Base-by-base conservation (phyloP, 2,329 filamentous ascomycete genomes). In the Colletotrichum sp. region DNA sequence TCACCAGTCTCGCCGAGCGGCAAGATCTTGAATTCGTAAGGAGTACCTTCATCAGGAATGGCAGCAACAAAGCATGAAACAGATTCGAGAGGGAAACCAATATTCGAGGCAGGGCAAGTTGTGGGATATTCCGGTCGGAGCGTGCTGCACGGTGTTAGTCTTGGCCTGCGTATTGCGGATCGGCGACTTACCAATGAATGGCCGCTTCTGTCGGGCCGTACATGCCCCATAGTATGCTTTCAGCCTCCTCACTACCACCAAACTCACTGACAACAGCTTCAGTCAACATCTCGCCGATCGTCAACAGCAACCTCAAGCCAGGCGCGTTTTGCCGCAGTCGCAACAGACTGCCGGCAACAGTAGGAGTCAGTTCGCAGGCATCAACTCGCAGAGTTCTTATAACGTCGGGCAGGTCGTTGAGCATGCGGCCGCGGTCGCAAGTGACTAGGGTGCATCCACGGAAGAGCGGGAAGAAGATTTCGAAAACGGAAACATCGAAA, bases 401-500 rank as follows among this genome's bases (percentile, higher is more conserved):
- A 13, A 92, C 89, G 1, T 86, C 89, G 1, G 94, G 92, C 26
- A 98, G 89, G 81, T 98, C 92, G 77, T 94, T 91, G 57, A 98
- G 88, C 87, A 98, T 91, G 39, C 91, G 87, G 65, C 88, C 87
- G 32, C 96, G 91, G 72, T 92, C 90, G 78, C 93, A 95, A 71
- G 92, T 91, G 64, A 96, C 91, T 3, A 98, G 86, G 0, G 95
- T 98, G 26, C 87, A 87, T 4, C 94, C 94, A 73, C 95, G 89
- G 77, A 93, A 93, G 18, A 96, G 86, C 0, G 96, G 94, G 78
- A 98, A 98, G 88, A 98, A 98, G 8, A 98, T 96, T 82, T 98
- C 96, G 82, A 98, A 98, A 7, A 98, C 93, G 0, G 95, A 98
- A 9, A 98, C 96, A 83, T 98, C 96, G 82, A 98, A 98, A 0